Evolutionary conservation across 768 basidiomycete species (phyloP), one percentile per base, ranked within the genome.

Genomic region (Rhodotorula toruloides): DNA sequence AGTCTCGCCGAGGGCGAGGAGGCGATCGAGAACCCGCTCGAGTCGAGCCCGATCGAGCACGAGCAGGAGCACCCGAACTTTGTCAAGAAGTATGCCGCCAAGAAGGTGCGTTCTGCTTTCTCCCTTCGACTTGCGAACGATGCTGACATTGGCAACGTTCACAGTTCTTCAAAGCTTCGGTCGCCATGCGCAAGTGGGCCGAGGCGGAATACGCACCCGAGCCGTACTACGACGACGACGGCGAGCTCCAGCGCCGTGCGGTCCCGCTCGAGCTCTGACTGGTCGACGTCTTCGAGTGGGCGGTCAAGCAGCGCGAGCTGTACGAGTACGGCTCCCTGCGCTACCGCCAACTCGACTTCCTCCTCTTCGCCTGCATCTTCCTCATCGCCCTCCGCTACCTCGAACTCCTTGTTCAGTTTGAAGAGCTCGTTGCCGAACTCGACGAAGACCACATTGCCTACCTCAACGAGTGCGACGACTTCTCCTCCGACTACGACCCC

Each of bases 101-200:
- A 87, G 79, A 87, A 74, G 69, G 68, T 70, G 16, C 36, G 63
- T n/a, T 32, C 17, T 25, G 3, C 13, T 13, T 25, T 36, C 27
- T n/a, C 19, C 21, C 8, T 12, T 31, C n/a, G 27, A 21, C 14
- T 21, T 1, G n/a, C 4, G 34, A 25, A 16, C 1, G 21, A 27
- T 0, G 49, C 27, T 48, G 42, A 46, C 55, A 3, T 17, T 42
- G n/a, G 4, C 27, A 1, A 14, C 1, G 21, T 29, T 14, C 9
- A n/a, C 54, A 70, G 70, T 90, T 85, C 79, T 80, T 89, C 80
- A 91, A 94, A 87, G 87, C 89, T 39, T 90, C 90, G 73, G 80
- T 86, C 55, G 90, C 84, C 77, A 86, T 92, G 74, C 83, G 87
- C 37, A 83, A 86, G 52, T 98, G 94, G 94, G 91, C 89, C 0